phyloP scores from a whole-genome alignment of 192 early-diverging fungal genomes.

The Gamsiella multidivaricata region DNA sequence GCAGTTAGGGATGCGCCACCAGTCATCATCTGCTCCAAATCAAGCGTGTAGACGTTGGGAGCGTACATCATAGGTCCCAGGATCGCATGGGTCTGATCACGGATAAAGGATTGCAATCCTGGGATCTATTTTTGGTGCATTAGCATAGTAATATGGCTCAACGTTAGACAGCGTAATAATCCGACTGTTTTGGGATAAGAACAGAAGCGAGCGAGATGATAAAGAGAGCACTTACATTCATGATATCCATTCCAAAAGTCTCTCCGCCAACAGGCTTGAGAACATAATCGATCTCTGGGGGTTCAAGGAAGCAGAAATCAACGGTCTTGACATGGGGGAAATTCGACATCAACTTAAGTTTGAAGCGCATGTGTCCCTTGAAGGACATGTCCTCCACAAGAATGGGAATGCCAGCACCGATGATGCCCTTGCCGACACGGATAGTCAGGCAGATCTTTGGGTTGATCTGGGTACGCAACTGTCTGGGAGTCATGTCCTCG shows the following conservation, averaged over 20 bases:
- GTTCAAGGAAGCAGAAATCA: constrained; percentile 85
- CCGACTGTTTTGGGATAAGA: neutral
- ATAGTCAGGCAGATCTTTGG: constrained; percentile 89
- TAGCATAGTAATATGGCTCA: neutral
- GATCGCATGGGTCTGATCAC: constrained; percentile 76
- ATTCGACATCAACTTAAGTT: constrained; percentile 85
- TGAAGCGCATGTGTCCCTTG: constrained; percentile 77
- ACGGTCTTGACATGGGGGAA: constrained; percentile 90
- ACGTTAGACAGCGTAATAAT: neutral
- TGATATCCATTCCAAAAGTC: constrained; percentile 87
- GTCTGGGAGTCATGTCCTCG: constrained; percentile 74
- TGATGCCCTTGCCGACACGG: constrained; percentile 86
- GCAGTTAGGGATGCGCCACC: constrained; percentile 68
- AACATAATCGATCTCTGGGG: constrained; percentile 89
- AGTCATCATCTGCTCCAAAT: constrained; percentile 82
- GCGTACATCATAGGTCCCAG: constrained; percentile 87
- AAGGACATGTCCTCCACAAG: constrained; percentile 89
- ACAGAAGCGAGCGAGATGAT: neutral
- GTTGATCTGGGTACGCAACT: constrained; percentile 78
- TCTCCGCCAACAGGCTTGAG: constrained; percentile 92
- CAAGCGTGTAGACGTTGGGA: constrained; percentile 82
- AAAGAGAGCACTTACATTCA: constrained; percentile 65
- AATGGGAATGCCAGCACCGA: constrained; percentile 87
- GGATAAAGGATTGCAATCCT: constrained; percentile 81
- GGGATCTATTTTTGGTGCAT: constrained; percentile 68